phyloP scores from a whole-genome alignment of 495 filamentous ascomycete species.

The Xylaria telfairii region DNA sequence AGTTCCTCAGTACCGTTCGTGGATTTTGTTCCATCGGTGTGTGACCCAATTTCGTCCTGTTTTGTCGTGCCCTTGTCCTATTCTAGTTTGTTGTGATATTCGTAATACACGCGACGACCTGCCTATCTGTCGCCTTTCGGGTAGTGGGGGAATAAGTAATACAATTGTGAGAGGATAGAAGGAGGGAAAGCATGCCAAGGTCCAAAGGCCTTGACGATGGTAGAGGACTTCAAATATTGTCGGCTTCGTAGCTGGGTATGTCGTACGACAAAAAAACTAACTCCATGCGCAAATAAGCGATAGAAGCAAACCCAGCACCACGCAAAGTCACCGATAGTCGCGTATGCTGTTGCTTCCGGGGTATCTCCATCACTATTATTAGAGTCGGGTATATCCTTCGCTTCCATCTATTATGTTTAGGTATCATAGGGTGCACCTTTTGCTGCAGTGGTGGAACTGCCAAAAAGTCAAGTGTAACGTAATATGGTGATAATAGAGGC shows the following conservation, averaged over 20 bases:
- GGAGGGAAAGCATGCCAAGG: not conserved
- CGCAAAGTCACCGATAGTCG: not conserved
- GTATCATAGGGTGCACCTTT: not conserved
- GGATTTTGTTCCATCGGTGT: not conserved
- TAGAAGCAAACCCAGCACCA: not conserved
- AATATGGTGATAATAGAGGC: not conserved
- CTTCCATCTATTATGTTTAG: not conserved
- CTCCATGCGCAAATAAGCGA: not conserved
- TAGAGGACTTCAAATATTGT: not conserved
- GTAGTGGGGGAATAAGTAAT: not conserved
- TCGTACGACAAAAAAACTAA: not conserved
- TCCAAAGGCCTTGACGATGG: not conserved
- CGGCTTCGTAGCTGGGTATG: not conserved
- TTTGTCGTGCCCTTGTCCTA: conserved; percentile 2
- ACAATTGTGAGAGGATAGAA: not conserved
- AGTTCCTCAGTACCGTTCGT: not conserved
- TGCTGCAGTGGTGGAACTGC: not conserved
- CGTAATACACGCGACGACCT: conserved; percentile 10
- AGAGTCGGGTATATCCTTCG: conserved; percentile 27
- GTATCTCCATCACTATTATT: conserved; percentile 2
- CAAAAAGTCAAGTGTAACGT: not conserved
- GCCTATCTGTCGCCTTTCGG: conserved; percentile 7
- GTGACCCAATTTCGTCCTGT: not conserved
- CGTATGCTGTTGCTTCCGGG: not conserved
- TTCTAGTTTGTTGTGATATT: conserved; percentile 4